A percentile compares a stretch with the other conserved stretches of the same genome.
Conservation (phyloP, 805 yeast species). For the Yamadazyma tumulicola region DNA sequence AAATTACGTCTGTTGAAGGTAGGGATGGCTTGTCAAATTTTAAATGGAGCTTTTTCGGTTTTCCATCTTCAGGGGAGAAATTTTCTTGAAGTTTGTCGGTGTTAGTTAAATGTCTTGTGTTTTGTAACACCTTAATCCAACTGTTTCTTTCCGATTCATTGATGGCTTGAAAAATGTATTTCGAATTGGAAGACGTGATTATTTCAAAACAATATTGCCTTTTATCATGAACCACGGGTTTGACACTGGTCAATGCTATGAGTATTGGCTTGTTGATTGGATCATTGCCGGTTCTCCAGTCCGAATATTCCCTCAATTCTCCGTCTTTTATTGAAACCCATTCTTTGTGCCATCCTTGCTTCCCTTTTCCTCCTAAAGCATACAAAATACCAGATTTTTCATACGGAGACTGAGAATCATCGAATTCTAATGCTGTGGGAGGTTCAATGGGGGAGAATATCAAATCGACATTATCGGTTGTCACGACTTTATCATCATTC, state of each 20-base stretch:
- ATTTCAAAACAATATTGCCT: slow-evolving; percentile 69
- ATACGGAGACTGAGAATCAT: background rate
- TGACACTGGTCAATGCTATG: slow-evolving; percentile 63
- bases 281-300: slow-evolving; percentile 71
- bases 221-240: slow-evolving; percentile 43
- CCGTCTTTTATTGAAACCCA: slow-evolving; percentile 80
- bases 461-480: slow-evolving; percentile 26
- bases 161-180: slow-evolving; percentile 72
- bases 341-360: slow-evolving; percentile 81
- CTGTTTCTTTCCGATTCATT: slow-evolving; percentile 60
- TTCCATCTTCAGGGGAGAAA: background rate
- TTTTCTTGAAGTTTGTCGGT: slow-evolving; percentile 9
- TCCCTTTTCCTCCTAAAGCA: slow-evolving; percentile 56
- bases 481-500: slow-evolving; percentile 17
- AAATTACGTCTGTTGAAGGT: slow-evolving; percentile 10
- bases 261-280: slow-evolving; percentile 67
- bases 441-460: slow-evolving; percentile 18
- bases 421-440: background rate
- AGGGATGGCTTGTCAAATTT: slow-evolving; percentile 7
- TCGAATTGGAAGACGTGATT: slow-evolving; percentile 61
- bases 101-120: slow-evolving; percentile 41
- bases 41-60: slow-evolving; percentile 6
- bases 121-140: slow-evolving; percentile 65
- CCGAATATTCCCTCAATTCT: slow-evolving; percentile 63
- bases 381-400: slow-evolving; percentile 46